Evolutionary conservation across 768 basidiomycete genomes (phyloP), one percentile per base, ranked within the genome.

Genomic region (Favolaschia claudopus): DNA sequence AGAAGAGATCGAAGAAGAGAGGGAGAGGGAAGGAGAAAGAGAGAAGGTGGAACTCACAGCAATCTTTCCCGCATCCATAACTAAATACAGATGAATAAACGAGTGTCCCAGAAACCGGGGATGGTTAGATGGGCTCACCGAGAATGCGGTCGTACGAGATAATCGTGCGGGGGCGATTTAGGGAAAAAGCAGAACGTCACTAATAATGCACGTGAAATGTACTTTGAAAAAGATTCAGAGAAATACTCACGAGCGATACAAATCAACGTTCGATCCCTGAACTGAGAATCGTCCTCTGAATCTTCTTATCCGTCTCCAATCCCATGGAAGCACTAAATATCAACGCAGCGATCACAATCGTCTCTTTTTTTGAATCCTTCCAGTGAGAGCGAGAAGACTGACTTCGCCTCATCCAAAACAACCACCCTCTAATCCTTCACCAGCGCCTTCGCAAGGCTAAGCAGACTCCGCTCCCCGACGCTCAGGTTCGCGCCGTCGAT

Each of bases 211-310:
- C 6, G 14, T 83, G n/a, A n/a, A n/a, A n/a, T n/a, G n/a, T n/a
- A n/a, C n/a, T n/a, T n/a, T n/a, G n/a, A n/a, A n/a, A n/a, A n/a
- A n/a, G 9, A n/a, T 22, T n/a, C 3, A 9, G n/a, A 6, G 28
- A 6, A 25, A n/a, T n/a, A n/a, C n/a, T n/a, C 25, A 89, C 87
- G 91, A 38, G 89, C 89, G 62, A 93, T 93, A 69, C 89, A 91
- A 24, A 93, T 73, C 19, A 93, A 77, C 0, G 93, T 93, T 44
- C 86, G 84, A 64, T 89, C 85, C 39, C 73, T 76, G 77, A 95
- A 95, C 72, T 88, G 83, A 5, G 81, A 49, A 96, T 94, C 5
- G 93, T 94, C 40, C 84, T 76, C 67, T 95, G 93, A 52, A 96
- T 93, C 72, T 88, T 89, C 55, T 84, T 78, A 70, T 94, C 93